These are phyloP conservation scores for Pythium biforme DNA, from an alignment of 352 stramenopile species.

Conservation along the genomic window DNA sequence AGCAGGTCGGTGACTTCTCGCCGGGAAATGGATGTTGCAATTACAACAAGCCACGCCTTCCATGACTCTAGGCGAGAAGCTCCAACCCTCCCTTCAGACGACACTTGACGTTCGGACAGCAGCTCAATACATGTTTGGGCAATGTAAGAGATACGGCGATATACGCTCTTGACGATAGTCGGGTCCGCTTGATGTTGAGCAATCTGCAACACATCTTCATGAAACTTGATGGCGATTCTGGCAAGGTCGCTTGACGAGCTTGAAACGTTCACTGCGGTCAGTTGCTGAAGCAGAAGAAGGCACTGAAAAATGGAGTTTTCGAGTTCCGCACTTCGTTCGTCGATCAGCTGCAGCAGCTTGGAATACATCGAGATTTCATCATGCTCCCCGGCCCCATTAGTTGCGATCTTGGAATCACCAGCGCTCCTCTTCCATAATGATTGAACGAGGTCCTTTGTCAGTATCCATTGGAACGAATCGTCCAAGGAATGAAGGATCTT, in stretches of 20 bases:
- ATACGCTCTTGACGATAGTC: constrained; percentile 39
- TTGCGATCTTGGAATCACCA: background rate
- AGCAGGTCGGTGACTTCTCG: constrained; percentile 51
- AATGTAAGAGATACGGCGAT: constrained; percentile 61
- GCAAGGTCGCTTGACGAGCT: background rate
- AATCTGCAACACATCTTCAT: constrained; percentile 39
- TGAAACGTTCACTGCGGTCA: background rate
- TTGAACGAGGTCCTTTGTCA: constrained; percentile 48
- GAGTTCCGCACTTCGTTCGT: constrained; percentile 7
- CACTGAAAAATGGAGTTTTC: constrained; percentile 16
- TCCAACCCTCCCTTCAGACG: constrained; percentile 24
- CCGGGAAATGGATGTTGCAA: constrained; percentile 43
- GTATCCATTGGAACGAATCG: constrained; percentile 61
- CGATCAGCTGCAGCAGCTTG: constrained; percentile 5
- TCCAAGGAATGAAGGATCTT: constrained; percentile 43
- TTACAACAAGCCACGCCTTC: constrained; percentile 49
- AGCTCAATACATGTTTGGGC: constrained; percentile 39
- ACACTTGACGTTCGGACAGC: constrained; percentile 17
- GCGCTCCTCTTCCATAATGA: constrained; percentile 21
- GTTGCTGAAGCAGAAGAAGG: constrained; percentile 20
- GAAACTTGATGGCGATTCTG: constrained; percentile 36
- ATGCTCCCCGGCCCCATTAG: constrained; percentile 6
- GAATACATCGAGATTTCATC: background rate
- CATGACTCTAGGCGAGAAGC: constrained; percentile 27
- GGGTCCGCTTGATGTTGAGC: constrained; percentile 29